Base-by-base conservation (phyloP, 2,329 filamentous ascomycete genomes). In the Aureobasidium pullulans region DNA sequence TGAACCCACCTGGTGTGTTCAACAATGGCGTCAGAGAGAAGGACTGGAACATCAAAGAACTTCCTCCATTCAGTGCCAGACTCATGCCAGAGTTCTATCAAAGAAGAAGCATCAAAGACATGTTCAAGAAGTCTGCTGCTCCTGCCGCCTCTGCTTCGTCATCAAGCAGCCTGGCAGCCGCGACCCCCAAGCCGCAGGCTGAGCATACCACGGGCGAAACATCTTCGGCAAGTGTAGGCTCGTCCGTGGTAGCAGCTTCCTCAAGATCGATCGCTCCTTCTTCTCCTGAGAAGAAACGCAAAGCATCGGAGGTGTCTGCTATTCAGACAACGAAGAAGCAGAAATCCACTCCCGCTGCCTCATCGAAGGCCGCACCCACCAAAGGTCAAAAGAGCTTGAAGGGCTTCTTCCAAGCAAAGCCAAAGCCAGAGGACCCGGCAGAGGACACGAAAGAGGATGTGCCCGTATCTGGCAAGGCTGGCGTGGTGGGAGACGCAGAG, bases 11-110 rank as follows among this genome's bases (percentile, higher is more conserved):
- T 1, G 88, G 84, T 8, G 82, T 88, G 71, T 96, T 95, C 70
- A 72, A 80, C 48, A 71, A 83, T 48, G 90, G 90, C 3, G 69
- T 81, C 52, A 83, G 89, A 11, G 73, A 84, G 61, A 78, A 83
- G 60, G 83, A 89, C 15, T 92, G 88, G 80, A 80, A 79, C 10
- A 68, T 77, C 3, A 87, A 85, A 65, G 83, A 89, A 65, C 73
- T 88, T 0, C 80, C 93, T 10, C 82, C 88, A 2, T 78, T 88
- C 59, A 97, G 92, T 23, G 92, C 88, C 0, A 90, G 85, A 69
- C 79, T 95, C 9, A 87, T 96, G 59, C 87, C 90, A 1, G 92
- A 96, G 66, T 97, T 97, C 66, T 84, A 92, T 68, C 86, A 87
- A 61, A 84, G 94, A 19, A 83, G 84, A 64, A 96, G 79, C 69